Conservation (phyloP, 1,139 yeast genomes). For the Sugiyamaella pinicola region DNA sequence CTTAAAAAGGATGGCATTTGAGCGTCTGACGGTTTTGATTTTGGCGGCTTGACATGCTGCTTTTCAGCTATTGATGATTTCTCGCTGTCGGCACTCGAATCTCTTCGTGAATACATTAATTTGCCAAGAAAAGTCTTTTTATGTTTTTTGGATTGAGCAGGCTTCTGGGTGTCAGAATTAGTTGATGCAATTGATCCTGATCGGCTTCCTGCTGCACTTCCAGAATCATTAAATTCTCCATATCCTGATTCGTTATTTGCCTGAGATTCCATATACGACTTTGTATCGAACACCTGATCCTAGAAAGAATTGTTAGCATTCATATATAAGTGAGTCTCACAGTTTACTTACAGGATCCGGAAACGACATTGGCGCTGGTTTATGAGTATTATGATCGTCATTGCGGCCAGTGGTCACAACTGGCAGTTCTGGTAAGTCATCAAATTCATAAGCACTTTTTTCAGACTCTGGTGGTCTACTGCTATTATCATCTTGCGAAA, state of each 20-base stretch:
- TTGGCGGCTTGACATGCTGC: constrained; percentile 3
- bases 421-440: neutral
- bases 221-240: constrained; percentile 3
- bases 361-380: constrained; percentile 20
- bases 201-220: constrained; percentile 22
- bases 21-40: neutral
- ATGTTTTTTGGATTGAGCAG: constrained; percentile 22
- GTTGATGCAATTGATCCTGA: constrained; percentile 33
- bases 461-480: constrained; percentile 2
- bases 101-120: constrained; percentile 32
- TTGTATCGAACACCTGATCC: constrained; percentile 21
- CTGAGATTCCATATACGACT: constrained; percentile 15
- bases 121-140: constrained; percentile 34
- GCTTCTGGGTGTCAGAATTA: constrained; percentile 19
- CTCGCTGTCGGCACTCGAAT: constrained; percentile 30
- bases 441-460: constrained; percentile 8
- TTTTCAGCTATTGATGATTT: constrained; percentile 3
- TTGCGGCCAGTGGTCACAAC: neutral
- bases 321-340: neutral
- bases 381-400: neutral
- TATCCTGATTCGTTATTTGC: neutral
- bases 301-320: neutral
- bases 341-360: constrained; percentile 24
- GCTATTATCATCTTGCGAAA: constrained; percentile 8
- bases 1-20: constrained; percentile 10